Evolutionary conservation across 495 filamentous ascomycete genomes (phyloP), one percentile per base, ranked within the genome.

Genomic region (Amorphotheca resinae): DNA sequence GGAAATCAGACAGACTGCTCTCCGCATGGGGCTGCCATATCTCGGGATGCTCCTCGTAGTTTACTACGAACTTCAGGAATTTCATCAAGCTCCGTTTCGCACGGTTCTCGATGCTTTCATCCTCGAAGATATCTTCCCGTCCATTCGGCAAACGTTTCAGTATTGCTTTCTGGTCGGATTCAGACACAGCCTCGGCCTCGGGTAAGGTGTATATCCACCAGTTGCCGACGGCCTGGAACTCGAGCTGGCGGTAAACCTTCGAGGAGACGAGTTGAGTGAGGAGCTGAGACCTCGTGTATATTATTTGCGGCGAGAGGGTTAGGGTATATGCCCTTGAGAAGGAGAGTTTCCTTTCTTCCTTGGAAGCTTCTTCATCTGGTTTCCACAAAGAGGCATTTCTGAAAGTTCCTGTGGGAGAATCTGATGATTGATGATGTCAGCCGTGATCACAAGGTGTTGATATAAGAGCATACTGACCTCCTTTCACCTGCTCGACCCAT

Each of bases 181-280:
- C 21, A 1, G 36, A 23, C 12, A 15, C 35, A 1, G 35, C 16
- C 9, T 8, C 8, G 9, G 6, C 4, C n/a, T n/a, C n/a, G 8
- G 2, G 33, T 5, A 28, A 5, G 9, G 34, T 17, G 56, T 80
- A 79, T 26, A 94, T 76, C 75, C 80, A 96, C 82, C 87, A 96
- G 44, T 83, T 89, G 22, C 93, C 93, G 5, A 96, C 82, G 4
- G 91, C 87, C 47, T 88, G 77, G 59, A 95, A 98, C 50, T 95
- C 88, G 45, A 98, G 72, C 60, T 93, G 84, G 23, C 75, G 74
- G 49, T 93, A 84, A 41, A 93, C 80, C 48, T 82, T 81, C 1
- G 89, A 95, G 2, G 87, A 85, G 30, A 96, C 79, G 28, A 98
- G 71, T 45, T 77, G 69, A 4, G 75, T 69, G 2, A 96, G 65